phyloP scores from a whole-genome alignment of 495 filamentous ascomycete genomes.

The Aspergillus sclerotiicarbonarius region DNA sequence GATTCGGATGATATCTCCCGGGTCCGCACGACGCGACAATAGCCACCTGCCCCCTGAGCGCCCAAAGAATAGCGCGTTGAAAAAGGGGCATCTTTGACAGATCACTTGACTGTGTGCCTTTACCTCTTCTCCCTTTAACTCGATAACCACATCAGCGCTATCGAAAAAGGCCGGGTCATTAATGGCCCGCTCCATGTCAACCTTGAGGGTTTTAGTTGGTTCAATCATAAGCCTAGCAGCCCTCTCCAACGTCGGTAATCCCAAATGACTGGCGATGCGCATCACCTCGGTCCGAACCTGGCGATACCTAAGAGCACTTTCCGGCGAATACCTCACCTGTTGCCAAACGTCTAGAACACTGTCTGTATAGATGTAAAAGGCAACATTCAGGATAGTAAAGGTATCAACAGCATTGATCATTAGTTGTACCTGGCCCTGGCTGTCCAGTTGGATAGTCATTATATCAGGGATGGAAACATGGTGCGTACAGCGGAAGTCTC shows the following conservation, averaged over 20 bases:
- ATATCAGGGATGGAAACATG: conserved; percentile 54
- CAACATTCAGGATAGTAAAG: conserved; percentile 71
- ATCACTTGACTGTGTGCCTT: conserved; percentile 73
- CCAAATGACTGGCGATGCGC: conserved; percentile 67
- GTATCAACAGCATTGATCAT: conserved; percentile 68
- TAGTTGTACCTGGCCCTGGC: conserved; percentile 50
- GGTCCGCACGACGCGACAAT: conserved; percentile 55
- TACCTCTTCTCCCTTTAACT: conserved; percentile 66
- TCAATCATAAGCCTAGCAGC: conserved; percentile 70
- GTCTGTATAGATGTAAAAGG: conserved; percentile 80
- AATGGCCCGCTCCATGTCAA: conserved; percentile 66
- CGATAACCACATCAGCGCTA: conserved; percentile 70
- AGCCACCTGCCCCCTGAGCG: conserved; percentile 83
- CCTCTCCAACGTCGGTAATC: conserved; percentile 65
- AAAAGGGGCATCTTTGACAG: conserved; percentile 87
- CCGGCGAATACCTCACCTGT: conserved; percentile 56
- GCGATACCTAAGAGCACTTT: conserved; percentile 66
- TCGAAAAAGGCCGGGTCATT: conserved; percentile 66
- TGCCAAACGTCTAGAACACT: conserved; percentile 83
- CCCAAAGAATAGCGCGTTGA: conserved; percentile 83
- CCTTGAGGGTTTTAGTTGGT: conserved; percentile 59
- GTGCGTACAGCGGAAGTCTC: conserved; percentile 44
- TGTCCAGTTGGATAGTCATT: conserved; percentile 54
- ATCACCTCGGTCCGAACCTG: conserved; percentile 80
- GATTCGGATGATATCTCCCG: conserved; percentile 61